Base-by-base conservation (phyloP, 148 eudicot genomes). In the Fagopyrum tataricum region DNA sequence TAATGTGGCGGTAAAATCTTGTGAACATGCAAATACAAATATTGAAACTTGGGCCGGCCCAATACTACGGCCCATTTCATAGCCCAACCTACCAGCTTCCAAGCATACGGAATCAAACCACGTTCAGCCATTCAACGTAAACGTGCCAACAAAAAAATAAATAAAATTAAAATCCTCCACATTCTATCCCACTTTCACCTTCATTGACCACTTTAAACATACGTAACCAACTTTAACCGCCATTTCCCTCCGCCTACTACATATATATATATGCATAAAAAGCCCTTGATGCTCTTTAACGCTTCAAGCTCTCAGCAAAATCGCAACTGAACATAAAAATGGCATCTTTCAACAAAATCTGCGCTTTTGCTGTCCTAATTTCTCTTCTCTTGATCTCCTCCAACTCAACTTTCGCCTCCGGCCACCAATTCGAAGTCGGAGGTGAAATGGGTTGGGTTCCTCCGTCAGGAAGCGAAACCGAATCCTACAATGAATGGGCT, bases 401-500 rank as follows among this genome's bases (percentile, higher is more conserved):
- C 68, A 31, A n/a, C 18, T 17, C 18, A 1, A 26, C 43, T 21
- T 41, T 21, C 3, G 72, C n/a, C 37, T 42, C 72, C 40, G 72
- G 72, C 31, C 72, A 69, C 51, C 49, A 69, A 18, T 69, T 69
- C 24, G 24, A 42, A 18, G 72, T 69, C 24, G 48, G 49, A 23
- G 72, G 72, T 7, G 13, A 42, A 44, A 2, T 17, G 3, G 72
- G 72, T 2, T 41, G 72, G 72, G 17, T 12, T 20, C 72, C 47
- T 42, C 49, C 72, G n/a, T 7, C 9, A 17, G 72, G 51, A 7
- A 17, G 4, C 51, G 49, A 69, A 26, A 18, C 49, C 51, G 72
- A 69, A 69, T 42, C 72, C 51, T 69, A 69, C 49, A 69, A 69
- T 17, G 72, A 69, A n/a, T 69, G 72, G 72, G 72, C 72, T 1